A percentile compares a stretch with the other conserved stretches of the same genome.
Conservation (phyloP, 1,284 basidiomycete species). For the Meira nashicola region DNA sequence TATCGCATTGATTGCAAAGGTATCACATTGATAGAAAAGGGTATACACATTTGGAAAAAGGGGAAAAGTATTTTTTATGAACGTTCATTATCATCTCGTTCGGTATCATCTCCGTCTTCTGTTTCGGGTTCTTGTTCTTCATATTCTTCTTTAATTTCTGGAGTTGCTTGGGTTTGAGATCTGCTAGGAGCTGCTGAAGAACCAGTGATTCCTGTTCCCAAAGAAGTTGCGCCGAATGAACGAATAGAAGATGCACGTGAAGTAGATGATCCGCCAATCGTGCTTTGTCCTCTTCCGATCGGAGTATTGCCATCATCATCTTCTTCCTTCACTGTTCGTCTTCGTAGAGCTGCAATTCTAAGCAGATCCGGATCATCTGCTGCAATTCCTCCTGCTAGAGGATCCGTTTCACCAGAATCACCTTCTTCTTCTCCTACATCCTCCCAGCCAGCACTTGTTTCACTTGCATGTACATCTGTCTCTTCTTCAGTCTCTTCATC, state of each 20-base stretch:
- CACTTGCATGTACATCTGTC: conserved; percentile 24
- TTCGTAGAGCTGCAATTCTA: conserved; percentile 1
- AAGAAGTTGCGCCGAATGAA: conserved; percentile 1
- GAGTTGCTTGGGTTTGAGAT: conserved; percentile 7
- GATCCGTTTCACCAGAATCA: not conserved
- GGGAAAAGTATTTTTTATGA: too few relatives aligned
- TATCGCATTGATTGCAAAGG: too few relatives aligned
- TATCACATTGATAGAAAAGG: too few relatives aligned
- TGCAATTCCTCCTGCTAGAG: not conserved
- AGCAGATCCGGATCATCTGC: not conserved
- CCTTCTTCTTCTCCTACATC: conserved; percentile 14
- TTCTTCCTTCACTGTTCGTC: conserved; percentile 7
- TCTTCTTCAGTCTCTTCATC: conserved; percentile 49
- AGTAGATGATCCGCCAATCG: conserved; percentile 4
- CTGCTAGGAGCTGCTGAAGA: conserved; percentile 3
- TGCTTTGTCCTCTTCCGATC: not conserved
- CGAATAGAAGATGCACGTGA: conserved; percentile 7
- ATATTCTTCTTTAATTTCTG: conserved; percentile 9
- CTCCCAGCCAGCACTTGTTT: conserved; percentile 9
- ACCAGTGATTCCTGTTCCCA: not conserved
- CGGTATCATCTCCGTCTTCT: not conserved
- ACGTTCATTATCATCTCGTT: not conserved
- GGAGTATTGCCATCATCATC: not conserved
- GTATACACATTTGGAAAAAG: too few relatives aligned
- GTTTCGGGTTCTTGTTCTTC: not conserved